Evolutionary conservation across 2,329 filamentous ascomycete genomes (phyloP), one percentile per base, ranked within the genome.

Genomic region (Chaetomiaceae sp.): DNA sequence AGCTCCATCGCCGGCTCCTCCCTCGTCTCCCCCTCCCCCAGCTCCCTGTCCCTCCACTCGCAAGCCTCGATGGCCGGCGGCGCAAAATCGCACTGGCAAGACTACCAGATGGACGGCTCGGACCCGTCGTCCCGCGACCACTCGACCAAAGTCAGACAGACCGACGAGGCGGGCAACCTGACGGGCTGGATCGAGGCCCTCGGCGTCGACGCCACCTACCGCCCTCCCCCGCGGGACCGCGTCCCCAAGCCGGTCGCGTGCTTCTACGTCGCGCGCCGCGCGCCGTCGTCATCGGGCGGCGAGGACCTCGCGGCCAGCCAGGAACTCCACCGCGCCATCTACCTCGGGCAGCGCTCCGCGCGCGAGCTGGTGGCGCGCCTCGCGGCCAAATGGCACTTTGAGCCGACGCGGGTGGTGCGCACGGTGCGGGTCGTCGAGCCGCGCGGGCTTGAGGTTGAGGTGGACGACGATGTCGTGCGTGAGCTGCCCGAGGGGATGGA

Each of bases 401-500:
- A 96, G 55, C 75, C 86, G 1, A 77, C 78, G 2, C 82, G 79
- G 54, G 81, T 96, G 7, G 72, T 83, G 1, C 83, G 86, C 31
- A 84, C 85, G 1, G 74, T 95, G 4, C 87, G 83, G 51, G 74
- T 90, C 47, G 85, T 88, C 37, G 76, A 83, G 13, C 83, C 82
- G 14, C 83, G 83, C 57, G 89, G 89, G 0, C 70, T 96, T 1
- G 83, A 90, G 62, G 83, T 97, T 49, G 82, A 95, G 63, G 79
- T 97, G 60, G 93, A 97, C 62, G 90, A 97, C 63, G 90, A 96
- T 56, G 85, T 95, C 42, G 81, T 97, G 27, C 79, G 80, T 39
- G 86, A 92, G 66, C 74, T 97, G 46, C 80, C 83, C 2, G 93
- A 99, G 70, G 91, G 90, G 27, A 89, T 97, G 67, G 92, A 96